A percentile compares a stretch with the other conserved stretches of the same genome.
Evolutionary conservation across 345 rosid genomes (phyloP).

Genomic region (Boechera retrofracta): DNA sequence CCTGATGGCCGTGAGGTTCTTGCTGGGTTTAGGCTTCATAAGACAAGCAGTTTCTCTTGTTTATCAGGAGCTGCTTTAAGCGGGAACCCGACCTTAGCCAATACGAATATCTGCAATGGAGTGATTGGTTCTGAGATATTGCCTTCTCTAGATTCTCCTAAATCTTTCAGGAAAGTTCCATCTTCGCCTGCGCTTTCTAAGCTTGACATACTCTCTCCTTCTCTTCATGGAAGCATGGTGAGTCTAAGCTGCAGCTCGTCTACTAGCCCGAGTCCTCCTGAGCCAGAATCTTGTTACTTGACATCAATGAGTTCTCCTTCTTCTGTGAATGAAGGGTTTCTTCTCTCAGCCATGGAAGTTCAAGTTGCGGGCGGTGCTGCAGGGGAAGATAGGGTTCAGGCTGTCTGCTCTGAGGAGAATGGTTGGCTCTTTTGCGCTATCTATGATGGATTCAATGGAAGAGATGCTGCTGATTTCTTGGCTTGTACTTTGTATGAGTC

Average conservation of each 20-base stretch:
- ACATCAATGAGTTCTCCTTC: conserved; percentile 68
- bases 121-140: conserved; percentile 86
- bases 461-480: conserved; percentile 98
- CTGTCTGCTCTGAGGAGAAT: conserved; percentile 96
- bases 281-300: conserved; percentile 62
- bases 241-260: conserved; percentile 84
- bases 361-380: conserved; percentile 99
- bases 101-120: conserved; percentile 93
- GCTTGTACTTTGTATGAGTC: conserved; percentile 91
- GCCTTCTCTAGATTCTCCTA: conserved; percentile 87
- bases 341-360: conserved; percentile 65
- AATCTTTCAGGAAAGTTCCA: conserved; percentile 74
- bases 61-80: conserved; percentile 96
- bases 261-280: conserved; percentile 63
- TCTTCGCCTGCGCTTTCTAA: conserved; percentile 78
- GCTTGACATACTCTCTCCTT: conserved; percentile 87
- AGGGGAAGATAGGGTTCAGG: conserved; percentile 98
- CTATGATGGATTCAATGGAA: conserved; percentile 94
- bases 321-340: conserved; percentile 63
- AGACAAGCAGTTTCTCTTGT: conserved; percentile 83
- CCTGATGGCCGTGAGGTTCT: conserved; percentile 42
- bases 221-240: conserved; percentile 80
- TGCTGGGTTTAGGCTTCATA: conserved; percentile 54
- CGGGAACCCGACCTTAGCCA: conserved; percentile 95
- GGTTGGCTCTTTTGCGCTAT: conserved; percentile 93